Evolutionary conservation across 495 filamentous ascomycete genomes (phyloP), one percentile per base, ranked within the genome.

Genomic region (Penicillium pulvis): DNA sequence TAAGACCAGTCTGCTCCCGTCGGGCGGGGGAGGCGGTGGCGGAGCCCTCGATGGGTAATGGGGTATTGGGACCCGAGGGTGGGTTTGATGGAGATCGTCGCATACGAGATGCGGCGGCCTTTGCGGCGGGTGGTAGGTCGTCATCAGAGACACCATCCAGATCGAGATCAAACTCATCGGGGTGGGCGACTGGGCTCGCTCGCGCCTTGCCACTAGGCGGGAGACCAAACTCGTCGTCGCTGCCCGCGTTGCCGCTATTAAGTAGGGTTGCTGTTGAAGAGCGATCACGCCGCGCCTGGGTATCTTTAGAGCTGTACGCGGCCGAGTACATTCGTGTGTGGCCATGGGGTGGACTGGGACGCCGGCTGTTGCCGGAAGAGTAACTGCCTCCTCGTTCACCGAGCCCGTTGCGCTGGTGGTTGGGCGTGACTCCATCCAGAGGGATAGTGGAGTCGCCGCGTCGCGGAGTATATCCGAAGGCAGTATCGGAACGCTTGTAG

Each of bases 381-480:
- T 85, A 87, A 63, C 75, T 76, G 48, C 74, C 57, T 17, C 63
- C 64, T 39, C 74, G 69, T 47, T 68, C 67, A 12, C 67, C 70
- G 35, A 72, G 48, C 5, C 61, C 69, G 41, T 58, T 58, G 45
- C 67, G 74, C 58, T 59, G 61, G 46, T 55, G 65, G 7, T 74
- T 67, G 36, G 39, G 39, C 4, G 71, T 75, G 35, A 88, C 69
- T 41, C 73, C 77, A 53, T 80, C 75, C 11, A 89, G 76, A 7
- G 84, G 79, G 46, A 87, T 71, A 33, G 78, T 80, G 16, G 81
- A 79, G 47, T 81, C 82, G 61, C 73, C 72, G 58, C 79, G 76
- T 56, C 85, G 85, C n/a, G 93, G 89, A 17, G 76, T 87, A 61
- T 90, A 89, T 31, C 91, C 93, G 42, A 92, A 78, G 7, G 81